Conservation (phyloP, 768 basidiomycete species). For the Termitomyces bulborhizus region DNA sequence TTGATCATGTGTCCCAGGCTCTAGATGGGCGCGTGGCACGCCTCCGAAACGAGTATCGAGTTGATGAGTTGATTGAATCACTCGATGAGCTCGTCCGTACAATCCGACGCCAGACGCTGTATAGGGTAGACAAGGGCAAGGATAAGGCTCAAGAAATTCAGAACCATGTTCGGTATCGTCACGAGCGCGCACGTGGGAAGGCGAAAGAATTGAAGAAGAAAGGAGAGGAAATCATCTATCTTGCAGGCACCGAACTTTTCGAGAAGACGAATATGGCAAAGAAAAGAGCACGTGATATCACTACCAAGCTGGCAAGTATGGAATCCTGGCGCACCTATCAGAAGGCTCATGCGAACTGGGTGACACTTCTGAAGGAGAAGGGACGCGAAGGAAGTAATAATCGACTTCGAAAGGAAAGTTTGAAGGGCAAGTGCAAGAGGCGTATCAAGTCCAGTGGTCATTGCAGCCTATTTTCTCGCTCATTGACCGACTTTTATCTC, state of each 20-base stretch:
- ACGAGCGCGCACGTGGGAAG: slow-evolving; percentile 45
- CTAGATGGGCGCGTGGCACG: slow-evolving; percentile 38
- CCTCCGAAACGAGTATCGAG: slow-evolving; percentile 37
- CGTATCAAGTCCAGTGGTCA: not conserved
- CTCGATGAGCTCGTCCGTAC: slow-evolving; percentile 50
- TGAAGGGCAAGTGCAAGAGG: slow-evolving; percentile 1
- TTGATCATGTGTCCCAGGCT: slow-evolving; percentile 41
- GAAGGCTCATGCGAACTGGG: slow-evolving; percentile 27
- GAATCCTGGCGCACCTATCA: slow-evolving; percentile 25
- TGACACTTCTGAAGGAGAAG: slow-evolving; percentile 18
- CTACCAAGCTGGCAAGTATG: slow-evolving; percentile 24
- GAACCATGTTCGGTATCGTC: slow-evolving; percentile 40
- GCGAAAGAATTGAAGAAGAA: slow-evolving; percentile 48
- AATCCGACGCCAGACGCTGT: slow-evolving; percentile 43
- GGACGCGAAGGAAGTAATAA: slow-evolving; percentile 5
- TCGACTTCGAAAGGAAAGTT: not conserved
- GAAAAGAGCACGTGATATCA: slow-evolving; percentile 20
- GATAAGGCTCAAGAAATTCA: slow-evolving; percentile 38
- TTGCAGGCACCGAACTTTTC: slow-evolving; percentile 35
- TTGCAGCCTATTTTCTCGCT: slow-evolving; percentile 7
- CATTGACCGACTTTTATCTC: slow-evolving; percentile 8
- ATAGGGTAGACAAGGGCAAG: slow-evolving; percentile 41
- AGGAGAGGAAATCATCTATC: slow-evolving; percentile 39
- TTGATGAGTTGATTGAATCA: slow-evolving; percentile 51
- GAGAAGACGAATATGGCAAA: slow-evolving; percentile 28